These are phyloP conservation scores for Arthroderma sp. DNA, from an alignment of 2,329 filamentous ascomycete genomes.

Conservation along the genomic window DNA sequence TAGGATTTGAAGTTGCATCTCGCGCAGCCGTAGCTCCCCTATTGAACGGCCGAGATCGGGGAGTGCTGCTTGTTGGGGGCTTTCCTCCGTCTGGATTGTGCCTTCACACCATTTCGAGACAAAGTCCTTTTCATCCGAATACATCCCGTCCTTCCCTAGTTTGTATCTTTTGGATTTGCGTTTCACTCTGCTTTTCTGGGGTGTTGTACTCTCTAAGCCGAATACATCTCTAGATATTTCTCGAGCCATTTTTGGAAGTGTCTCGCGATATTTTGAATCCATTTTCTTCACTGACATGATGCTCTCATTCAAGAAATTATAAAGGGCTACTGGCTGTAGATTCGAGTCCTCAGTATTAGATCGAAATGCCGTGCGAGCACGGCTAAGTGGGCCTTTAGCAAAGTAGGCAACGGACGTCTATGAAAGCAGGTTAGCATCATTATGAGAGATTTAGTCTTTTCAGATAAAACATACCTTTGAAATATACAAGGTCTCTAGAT, in stretches of 20 bases:
- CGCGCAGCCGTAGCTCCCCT: slow-evolving; percentile 33
- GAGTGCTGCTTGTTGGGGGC: slow-evolving; percentile 16
- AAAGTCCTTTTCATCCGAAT: slow-evolving; percentile 31
- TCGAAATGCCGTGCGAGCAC: slow-evolving; percentile 30
- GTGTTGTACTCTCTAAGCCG: slow-evolving; percentile 24
- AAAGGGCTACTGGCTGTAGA: slow-evolving; percentile 17
- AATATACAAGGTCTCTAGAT: slow-evolving; percentile 31
- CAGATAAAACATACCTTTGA: slow-evolving; percentile 24
- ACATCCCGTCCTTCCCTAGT: slow-evolving; percentile 35
- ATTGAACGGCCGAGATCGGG: slow-evolving; percentile 28
- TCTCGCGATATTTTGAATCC: slow-evolving; percentile 35
- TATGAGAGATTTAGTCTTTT: neutral
- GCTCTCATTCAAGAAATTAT: slow-evolving; percentile 28
- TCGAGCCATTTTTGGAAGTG: slow-evolving; percentile 28
- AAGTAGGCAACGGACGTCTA: slow-evolving; percentile 39
- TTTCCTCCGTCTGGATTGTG: slow-evolving; percentile 20
- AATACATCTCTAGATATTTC: slow-evolving; percentile 20
- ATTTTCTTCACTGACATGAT: slow-evolving; percentile 34
- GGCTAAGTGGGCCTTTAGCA: slow-evolving; percentile 37
- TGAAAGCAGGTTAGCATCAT: slow-evolving; percentile 3
- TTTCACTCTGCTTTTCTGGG: slow-evolving; percentile 21
- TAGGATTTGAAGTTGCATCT: slow-evolving; percentile 38
- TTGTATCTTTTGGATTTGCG: slow-evolving; percentile 22
- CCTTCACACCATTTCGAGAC: slow-evolving; percentile 35
- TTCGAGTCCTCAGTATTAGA: slow-evolving; percentile 13